These are phyloP conservation scores for Globisporangium middletonii DNA, from an alignment of 352 stramenopile genomes.

Conservation along the genomic window DNA sequence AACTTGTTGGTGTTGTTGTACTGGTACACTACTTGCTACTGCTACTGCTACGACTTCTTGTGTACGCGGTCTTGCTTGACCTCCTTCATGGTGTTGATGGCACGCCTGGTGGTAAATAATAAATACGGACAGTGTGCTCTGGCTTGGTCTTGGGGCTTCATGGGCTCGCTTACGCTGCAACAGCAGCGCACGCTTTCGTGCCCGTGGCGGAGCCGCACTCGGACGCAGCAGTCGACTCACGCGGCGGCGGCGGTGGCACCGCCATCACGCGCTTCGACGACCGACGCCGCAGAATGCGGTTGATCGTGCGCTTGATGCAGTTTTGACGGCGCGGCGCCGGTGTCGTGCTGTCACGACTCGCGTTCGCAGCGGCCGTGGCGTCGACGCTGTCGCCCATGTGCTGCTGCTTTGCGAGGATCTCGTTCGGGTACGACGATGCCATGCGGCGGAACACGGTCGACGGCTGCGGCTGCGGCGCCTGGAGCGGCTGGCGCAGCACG, in stretches of 20 bases:
- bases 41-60: too few species aligned
- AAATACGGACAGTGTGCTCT: too few species aligned
- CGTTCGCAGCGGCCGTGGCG: neutral
- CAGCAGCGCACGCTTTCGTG: constrained; percentile 2
- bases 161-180: constrained; percentile 5
- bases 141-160: too few species aligned
- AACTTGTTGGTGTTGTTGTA: too few species aligned
- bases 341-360: neutral
- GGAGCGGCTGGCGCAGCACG: constrained; percentile 7
- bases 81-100: too few species aligned
- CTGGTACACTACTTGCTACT: too few species aligned
- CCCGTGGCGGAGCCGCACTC: constrained; percentile 9
- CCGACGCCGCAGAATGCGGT: constrained; percentile 36
- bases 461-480: neutral
- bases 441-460: constrained; percentile 15
- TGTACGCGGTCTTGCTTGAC: too few species aligned
- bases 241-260: constrained; percentile 13
- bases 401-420: constrained; percentile 14
- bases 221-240: constrained; percentile 8
- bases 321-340: constrained; percentile 5
- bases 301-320: constrained; percentile 32
- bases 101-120: too few species aligned
- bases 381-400: constrained; percentile 11
- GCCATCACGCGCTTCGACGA: constrained; percentile 47
- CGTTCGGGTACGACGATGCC: constrained; percentile 24